phyloP scores from a whole-genome alignment of 768 basidiomycete genomes.

The Roridomyces roridus region DNA sequence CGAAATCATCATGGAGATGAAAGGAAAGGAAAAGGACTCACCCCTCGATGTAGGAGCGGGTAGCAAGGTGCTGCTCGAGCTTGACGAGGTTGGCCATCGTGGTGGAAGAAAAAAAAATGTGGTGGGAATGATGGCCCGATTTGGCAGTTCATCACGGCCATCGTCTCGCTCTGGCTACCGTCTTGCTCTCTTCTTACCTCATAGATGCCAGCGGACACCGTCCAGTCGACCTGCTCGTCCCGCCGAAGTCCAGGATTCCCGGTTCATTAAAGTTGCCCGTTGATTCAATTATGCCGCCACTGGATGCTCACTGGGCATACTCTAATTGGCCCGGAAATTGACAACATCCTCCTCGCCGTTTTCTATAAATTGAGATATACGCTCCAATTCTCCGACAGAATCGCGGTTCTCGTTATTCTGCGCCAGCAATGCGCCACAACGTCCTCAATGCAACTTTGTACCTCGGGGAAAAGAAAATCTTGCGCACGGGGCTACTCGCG shows the following conservation, averaged over 20 bases:
- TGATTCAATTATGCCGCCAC: no score
- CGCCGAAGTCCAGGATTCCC: no score
- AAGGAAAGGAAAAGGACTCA: conserved; percentile 49
- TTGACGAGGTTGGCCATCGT: conserved; percentile 68
- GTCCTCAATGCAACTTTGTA: conserved; percentile 5
- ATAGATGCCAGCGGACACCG: no score
- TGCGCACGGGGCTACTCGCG: conserved; percentile 11
- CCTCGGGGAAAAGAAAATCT: not conserved
- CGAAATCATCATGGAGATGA: conserved; percentile 63
- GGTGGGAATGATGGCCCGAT: not conserved
- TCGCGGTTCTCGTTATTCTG: not conserved
- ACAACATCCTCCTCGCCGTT: not conserved
- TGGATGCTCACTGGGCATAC: no score
- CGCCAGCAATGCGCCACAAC: not conserved
- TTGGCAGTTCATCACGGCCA: not conserved
- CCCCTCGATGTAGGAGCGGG: conserved; percentile 93
- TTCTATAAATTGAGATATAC: not conserved
- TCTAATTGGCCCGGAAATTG: not conserved
- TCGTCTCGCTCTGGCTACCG: no score
- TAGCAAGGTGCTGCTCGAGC: conserved; percentile 86
- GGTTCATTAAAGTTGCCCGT: no score
- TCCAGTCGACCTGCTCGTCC: no score
- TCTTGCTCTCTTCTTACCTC: no score
- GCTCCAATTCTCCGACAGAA: conserved; percentile 6
- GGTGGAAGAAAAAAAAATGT: conserved; percentile 29